Conservation (phyloP, 345 rosid species). For the Zanthoxylum bungeanum region DNA sequence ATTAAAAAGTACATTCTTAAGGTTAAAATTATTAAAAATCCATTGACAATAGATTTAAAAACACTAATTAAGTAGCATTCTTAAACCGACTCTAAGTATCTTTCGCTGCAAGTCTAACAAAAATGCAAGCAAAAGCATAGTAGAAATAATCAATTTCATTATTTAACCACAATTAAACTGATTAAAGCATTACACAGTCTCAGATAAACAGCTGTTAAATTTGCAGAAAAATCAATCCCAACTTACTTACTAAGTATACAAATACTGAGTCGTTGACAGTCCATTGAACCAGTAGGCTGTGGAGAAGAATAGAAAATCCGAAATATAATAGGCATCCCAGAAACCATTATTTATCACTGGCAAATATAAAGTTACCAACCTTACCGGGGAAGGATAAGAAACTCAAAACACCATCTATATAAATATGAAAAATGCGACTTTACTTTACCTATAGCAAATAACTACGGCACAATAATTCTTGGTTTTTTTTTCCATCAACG, state of each 20-base stretch:
- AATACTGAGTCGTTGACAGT: not conserved
- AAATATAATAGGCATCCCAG: conserved; percentile 1
- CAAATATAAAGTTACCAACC: conserved; percentile 1
- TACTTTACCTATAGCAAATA: conserved; percentile 26
- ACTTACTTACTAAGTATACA: not conserved
- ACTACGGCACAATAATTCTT: conserved; percentile 36
- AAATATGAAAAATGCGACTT: conserved; percentile 22
- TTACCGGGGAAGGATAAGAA: not conserved
- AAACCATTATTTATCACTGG: not conserved
- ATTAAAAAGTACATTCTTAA: no score
- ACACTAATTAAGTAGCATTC: not conserved
- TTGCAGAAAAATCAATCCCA: not conserved
- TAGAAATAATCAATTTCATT: not conserved
- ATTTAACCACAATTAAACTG: not conserved
- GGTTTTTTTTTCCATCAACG: conserved; percentile 20
- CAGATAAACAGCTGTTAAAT: not conserved
- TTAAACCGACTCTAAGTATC: no score
- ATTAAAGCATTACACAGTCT: not conserved
- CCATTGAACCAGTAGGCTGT: not conserved
- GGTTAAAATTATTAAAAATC: no score
- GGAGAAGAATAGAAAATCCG: not conserved
- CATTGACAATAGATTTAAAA: no score
- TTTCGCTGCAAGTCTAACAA: no score
- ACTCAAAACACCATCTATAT: conserved; percentile 19
- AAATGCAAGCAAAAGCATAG: not conserved